Conservation (phyloP, 495 filamentous ascomycete genomes). For the Astrothelium subdiscretum region DNA sequence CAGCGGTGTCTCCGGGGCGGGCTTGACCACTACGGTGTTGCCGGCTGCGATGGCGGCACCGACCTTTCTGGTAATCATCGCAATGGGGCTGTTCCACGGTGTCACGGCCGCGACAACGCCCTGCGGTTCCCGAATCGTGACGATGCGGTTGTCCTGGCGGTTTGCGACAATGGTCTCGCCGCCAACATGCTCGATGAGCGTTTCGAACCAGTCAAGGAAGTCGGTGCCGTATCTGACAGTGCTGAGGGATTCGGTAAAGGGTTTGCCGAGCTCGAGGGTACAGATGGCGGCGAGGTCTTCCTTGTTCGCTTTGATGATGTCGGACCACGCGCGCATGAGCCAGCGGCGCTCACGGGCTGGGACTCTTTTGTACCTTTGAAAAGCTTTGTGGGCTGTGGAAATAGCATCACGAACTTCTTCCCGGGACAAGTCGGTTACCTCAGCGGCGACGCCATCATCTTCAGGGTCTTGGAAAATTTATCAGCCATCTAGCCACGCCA, state of each 20-base stretch:
- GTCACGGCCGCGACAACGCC: conserved; percentile 19
- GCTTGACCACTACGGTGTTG: conserved; percentile 24
- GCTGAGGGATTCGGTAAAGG: neutral
- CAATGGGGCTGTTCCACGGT: conserved; percentile 35
- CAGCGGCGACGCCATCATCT: conserved; percentile 7
- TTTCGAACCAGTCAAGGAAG: conserved; percentile 14
- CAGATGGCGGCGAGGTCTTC: conserved; percentile 6
- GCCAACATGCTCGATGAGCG: conserved; percentile 6
- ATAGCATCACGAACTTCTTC: conserved; percentile 4
- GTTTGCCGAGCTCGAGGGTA: conserved; percentile 1
- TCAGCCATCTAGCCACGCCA: neutral
- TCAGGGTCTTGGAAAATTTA: conserved; percentile 6
- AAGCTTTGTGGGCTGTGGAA: conserved; percentile 5
- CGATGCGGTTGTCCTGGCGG: conserved; percentile 3
- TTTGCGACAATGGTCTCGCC: conserved; percentile 7
- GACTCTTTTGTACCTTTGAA: neutral
- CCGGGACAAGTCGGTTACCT: conserved; percentile 6
- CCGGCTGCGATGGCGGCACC: conserved; percentile 30
- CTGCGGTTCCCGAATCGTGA: conserved; percentile 11
- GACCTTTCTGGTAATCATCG: conserved; percentile 33
- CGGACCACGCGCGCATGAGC: conserved; percentile 7
- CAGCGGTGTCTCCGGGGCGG: conserved; percentile 20
- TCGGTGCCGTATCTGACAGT: conserved; percentile 7
- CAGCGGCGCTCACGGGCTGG: conserved; percentile 5
- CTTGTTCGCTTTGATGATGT: conserved; percentile 8